Conservation (phyloP, 2,329 filamentous ascomycete genomes). For the Aspergillus ustus region DNA sequence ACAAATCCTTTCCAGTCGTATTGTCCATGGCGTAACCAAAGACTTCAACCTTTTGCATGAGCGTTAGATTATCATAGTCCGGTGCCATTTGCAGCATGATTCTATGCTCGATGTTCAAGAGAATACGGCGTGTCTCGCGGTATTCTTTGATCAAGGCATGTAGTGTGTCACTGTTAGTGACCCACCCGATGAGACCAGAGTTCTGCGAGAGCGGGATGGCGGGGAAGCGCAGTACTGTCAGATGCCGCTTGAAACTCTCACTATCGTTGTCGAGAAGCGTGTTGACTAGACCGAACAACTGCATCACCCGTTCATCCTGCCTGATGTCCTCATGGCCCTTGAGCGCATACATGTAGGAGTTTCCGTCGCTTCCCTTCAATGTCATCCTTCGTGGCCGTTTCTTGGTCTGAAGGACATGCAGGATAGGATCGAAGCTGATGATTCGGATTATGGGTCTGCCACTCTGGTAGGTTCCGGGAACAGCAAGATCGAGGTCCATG, state of each 20-base stretch:
- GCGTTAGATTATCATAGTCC: conserved; percentile 95
- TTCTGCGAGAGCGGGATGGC: conserved; percentile 97
- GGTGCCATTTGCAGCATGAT: conserved; percentile 99
- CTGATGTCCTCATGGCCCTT: conserved; percentile 99
- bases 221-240: conserved; percentile 94
- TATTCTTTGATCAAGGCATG: conserved; percentile 98
- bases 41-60: conserved; percentile 99
- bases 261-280: conserved; percentile 91
- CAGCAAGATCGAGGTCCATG: conserved; percentile 84
- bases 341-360: conserved; percentile 82
- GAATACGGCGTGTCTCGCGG: conserved; percentile 92
- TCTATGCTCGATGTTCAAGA: conserved; percentile 98
- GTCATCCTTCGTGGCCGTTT: conserved; percentile 90
- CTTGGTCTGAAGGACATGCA: conserved; percentile 94
- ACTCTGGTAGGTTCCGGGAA: conserved; percentile 93
- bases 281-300: conserved; percentile 96
- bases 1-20: conserved; percentile 97
- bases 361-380: conserved; percentile 86
- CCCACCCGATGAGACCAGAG: conserved; percentile 93
- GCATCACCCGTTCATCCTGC: conserved; percentile 99
- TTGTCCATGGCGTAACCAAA: conserved; percentile 99
- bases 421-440: conserved; percentile 84
- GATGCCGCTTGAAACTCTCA: conserved; percentile 94
- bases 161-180: conserved; percentile 95
- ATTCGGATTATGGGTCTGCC: conserved; percentile 81